Base-by-base conservation (phyloP, 208 protist genomes). In the Trypanosoma rangeli region DNA sequence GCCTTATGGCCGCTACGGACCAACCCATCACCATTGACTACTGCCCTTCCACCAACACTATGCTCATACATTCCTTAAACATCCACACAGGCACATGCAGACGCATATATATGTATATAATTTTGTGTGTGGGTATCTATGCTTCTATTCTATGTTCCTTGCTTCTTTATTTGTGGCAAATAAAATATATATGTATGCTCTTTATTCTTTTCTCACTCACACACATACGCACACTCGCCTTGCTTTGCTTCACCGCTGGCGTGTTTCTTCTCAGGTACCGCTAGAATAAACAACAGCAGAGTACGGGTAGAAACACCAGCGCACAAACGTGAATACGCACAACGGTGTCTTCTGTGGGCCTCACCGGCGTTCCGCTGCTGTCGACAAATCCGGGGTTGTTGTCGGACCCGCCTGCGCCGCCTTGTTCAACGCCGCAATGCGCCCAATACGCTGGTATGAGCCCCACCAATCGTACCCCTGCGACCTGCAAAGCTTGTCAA, bases 401-500 rank as follows among this genome's bases (percentile, higher is more conserved):
- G 75, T 52, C 28, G 29, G 28, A 46, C 42, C 39, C 49, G 39
- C 62, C 16, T 80, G 66, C 20, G 69, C 74, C 48, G 79, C 80
- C 20, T 75, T 69, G 57, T 71, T 66, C 22, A 82, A 53, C 67
- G 74, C 73, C 46, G 84, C 70, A 10, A 90, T 64, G n/a, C 83
- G 75, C 8, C 89, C 82, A 33, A 95, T 70, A 7, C 83, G 86
- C 64, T 82, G 68, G 68, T 93, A 95, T 16, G 86, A 80, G 1
- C 49, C 26, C 87, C 89, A 95, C 89, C 89, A 95, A 42, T 82
- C 77, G 22, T 52, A 29, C 3, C 66, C 57, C n/a, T 57, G 54
- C 9, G 60, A 29, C 35, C 55, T 69, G 29, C 49, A 55, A 0
- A 93, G 20, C 73, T 79, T 87, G 22, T 78, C 65, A 16, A 84